Conservation (phyloP, 129 eudicot species). For the Centrapalus pauciflorus region DNA sequence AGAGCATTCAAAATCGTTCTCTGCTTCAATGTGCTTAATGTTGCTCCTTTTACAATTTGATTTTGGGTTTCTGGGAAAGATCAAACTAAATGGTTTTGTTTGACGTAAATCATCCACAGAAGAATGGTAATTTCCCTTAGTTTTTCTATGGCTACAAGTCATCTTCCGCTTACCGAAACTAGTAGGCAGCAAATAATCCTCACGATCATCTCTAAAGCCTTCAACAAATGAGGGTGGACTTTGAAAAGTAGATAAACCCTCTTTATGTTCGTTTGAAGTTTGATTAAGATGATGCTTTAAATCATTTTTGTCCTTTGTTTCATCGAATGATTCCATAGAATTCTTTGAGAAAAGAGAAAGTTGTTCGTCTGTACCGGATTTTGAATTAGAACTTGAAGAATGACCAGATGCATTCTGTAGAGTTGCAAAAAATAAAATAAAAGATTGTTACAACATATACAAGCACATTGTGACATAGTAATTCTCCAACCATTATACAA, state of each 20-base stretch:
- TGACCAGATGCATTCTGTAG: neutral
- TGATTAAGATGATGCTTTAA: neutral
- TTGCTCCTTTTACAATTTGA: neutral
- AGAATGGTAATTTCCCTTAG: neutral
- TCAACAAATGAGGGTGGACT: neutral
- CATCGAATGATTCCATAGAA: neutral
- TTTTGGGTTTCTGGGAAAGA: neutral
- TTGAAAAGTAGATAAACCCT: neutral
- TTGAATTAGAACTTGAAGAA: neutral
- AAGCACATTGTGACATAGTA: neutral
- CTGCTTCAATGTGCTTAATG: neutral
- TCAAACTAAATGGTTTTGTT: conserved; percentile 37
- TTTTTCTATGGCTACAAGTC: neutral
- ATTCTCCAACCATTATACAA: neutral
- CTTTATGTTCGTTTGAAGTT: neutral
- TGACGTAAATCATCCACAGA: neutral
- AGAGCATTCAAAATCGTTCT: conserved; percentile 9
- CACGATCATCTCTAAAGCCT: conserved; percentile 13
- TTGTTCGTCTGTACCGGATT: neutral
- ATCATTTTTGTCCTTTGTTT: conserved; percentile 16
- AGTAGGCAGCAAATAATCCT: conserved; percentile 25
- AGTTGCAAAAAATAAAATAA: neutral
- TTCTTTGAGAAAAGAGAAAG: neutral
- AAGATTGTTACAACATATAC: neutral
- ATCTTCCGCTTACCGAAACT: conserved; percentile 31